phyloP scores from a whole-genome alignment of 2,329 filamentous ascomycete species.

The Sarocladium kiliense region DNA sequence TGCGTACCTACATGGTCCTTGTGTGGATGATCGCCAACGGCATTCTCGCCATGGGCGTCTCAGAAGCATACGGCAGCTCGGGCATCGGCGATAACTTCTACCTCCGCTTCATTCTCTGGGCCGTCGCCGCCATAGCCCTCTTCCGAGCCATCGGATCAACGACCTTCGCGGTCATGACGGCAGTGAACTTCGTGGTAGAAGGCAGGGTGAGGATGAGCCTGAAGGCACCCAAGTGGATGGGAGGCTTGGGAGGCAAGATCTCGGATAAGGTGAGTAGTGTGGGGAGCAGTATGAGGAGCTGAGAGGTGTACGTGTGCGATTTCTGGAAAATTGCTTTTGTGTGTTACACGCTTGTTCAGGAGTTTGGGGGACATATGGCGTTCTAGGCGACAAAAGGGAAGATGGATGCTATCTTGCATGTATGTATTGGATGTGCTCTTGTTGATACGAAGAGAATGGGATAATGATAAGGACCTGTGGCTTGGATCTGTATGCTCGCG shows the following conservation, averaged over 20 bases:
- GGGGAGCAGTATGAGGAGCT: slow-evolving; percentile 36
- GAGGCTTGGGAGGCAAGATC: slow-evolving; percentile 40
- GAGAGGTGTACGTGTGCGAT: slow-evolving; percentile 9
- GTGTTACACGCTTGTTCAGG: background rate
- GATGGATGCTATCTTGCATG: slow-evolving; percentile 1
- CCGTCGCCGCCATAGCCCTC: slow-evolving; percentile 76
- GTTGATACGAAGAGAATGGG: background rate
- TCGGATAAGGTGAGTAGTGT: slow-evolving; percentile 46
- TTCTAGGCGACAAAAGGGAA: slow-evolving; percentile 2
- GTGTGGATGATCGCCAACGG: slow-evolving; percentile 91
- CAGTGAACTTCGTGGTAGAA: slow-evolving; percentile 80
- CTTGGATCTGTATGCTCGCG: background rate
- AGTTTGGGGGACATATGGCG: slow-evolving; percentile 9
- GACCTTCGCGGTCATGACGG: slow-evolving; percentile 78
- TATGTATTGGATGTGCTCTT: background rate
- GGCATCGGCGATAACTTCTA: slow-evolving; percentile 81
- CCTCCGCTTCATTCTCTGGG: slow-evolving; percentile 88
- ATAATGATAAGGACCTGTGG: background rate
- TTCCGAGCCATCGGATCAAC: slow-evolving; percentile 82
- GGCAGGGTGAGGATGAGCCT: slow-evolving; percentile 63
- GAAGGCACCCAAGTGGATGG: slow-evolving; percentile 47
- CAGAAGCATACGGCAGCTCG: slow-evolving; percentile 72
- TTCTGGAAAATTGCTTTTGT: no score
- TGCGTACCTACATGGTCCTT: slow-evolving; percentile 96
- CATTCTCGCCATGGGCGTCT: slow-evolving; percentile 87